Conservation (phyloP, 176 grass and related monocot species). For the Stipa capillata region DNA sequence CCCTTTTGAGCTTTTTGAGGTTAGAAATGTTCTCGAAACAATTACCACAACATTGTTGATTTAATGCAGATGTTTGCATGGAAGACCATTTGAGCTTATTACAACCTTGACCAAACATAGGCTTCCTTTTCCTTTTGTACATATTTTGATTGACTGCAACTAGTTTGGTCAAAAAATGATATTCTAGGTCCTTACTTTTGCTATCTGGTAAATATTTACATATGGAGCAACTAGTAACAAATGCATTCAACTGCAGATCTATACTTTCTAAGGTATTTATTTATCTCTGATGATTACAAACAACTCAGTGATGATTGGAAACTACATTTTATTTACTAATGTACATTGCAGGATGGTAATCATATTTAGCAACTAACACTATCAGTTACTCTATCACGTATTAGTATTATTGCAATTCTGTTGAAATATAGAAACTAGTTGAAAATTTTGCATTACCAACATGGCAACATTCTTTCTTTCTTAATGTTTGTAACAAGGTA, state of each 20-base stretch:
- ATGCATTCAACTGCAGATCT: not conserved
- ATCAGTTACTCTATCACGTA: not conserved
- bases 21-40: slow-evolving; percentile 9
- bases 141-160: not conserved
- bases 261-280: not conserved
- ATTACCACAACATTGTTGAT: not conserved
- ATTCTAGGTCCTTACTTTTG: not conserved
- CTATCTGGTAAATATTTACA: not conserved
- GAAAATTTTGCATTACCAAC: not conserved
- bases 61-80: not conserved
- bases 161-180: not conserved
- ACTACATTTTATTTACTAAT: not conserved
- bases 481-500: not conserved
- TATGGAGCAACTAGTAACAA: not conserved
- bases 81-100: not conserved
- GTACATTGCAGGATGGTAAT: not conserved
- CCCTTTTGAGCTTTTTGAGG: slow-evolving; percentile 94
- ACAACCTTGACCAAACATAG: not conserved
- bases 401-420: not conserved
- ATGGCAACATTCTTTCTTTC: not conserved
- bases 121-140: not conserved
- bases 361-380: not conserved
- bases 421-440: not conserved
- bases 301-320: not conserved
- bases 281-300: not conserved